phyloP scores from a whole-genome alignment of 192 early-diverging fungal species.

The Paraglomus occultum region DNA sequence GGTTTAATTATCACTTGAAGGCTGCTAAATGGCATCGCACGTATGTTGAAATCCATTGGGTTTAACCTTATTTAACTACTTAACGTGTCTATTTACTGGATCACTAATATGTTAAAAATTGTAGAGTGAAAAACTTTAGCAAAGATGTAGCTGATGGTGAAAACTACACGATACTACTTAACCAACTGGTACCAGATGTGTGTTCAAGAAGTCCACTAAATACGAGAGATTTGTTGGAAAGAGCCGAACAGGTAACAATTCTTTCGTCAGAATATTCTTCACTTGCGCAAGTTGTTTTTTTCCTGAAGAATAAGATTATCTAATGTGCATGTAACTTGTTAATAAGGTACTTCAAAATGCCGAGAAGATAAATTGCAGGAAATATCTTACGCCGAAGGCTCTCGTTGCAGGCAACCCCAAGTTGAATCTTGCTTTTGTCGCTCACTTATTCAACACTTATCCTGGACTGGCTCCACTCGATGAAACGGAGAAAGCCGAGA shows the following conservation, averaged over 20 bases:
- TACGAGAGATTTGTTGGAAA: slow-evolving; percentile 67
- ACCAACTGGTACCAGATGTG: slow-evolving; percentile 80
- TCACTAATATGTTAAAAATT: slow-evolving; percentile 21
- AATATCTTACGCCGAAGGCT: slow-evolving; percentile 93
- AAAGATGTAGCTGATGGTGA: slow-evolving; percentile 93
- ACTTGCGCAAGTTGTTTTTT: too few species aligned
- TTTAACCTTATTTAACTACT: slow-evolving; percentile 1
- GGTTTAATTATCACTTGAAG: slow-evolving; percentile 99
- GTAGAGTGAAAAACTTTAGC: slow-evolving; percentile 84
- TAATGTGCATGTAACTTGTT: slow-evolving; percentile 26
- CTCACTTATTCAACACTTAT: slow-evolving; percentile 96
- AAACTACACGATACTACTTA: slow-evolving; percentile 92
- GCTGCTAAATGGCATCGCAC: slow-evolving; percentile 82
- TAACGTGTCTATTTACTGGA: background rate
- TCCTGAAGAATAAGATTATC: too few species aligned
- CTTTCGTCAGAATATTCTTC: background rate
- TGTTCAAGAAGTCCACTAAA: slow-evolving; percentile 84
- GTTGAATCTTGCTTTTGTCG: slow-evolving; percentile 99
- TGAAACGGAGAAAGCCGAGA: slow-evolving; percentile 87
- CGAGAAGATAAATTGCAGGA: slow-evolving; percentile 89
- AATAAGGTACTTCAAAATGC: slow-evolving; percentile 78
- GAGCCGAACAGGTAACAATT: slow-evolving; percentile 71
- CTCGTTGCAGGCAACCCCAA: slow-evolving; percentile 94
- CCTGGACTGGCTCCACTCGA: slow-evolving; percentile 90
- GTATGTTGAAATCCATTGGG: slow-evolving; percentile 35